Base-by-base conservation (phyloP, 805 yeast species). In the Suhomyces sp. region DNA sequence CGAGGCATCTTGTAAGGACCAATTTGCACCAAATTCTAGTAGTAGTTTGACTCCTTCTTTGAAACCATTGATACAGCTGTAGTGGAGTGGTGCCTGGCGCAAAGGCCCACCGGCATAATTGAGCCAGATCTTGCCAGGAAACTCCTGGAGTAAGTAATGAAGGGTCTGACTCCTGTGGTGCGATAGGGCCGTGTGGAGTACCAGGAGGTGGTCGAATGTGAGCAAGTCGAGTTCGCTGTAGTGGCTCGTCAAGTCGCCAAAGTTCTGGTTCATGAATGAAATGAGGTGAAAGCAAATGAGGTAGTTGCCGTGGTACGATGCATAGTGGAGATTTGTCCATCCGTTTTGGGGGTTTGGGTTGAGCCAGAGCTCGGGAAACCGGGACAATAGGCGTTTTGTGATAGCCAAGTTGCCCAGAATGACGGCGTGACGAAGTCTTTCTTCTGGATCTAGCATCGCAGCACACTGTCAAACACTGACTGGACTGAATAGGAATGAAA, bases 261-360 rank as follows among this genome's bases (percentile, higher is more conserved):
- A 46, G 15, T 62, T 63, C 17, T 64, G 60, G 27, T 70, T 22
- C 80, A 75, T 33, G 74, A 71, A 65, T 29, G 78, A 76, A 15
- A 85, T 74, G 46, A 86, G 68, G 57, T 73, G 75, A 29, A 76
- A 86, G 65, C 91, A 86, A 12, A 88, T 77, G 50, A 86, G 77
- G 59, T 84, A 85, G 54, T 85, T 78, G 43, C 96, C 94, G 60
- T 86, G 71, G 60, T 64, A 86, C 3, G 93, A 83, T 0, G 96
- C 91, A 66, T 89, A 88, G 65, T 89, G 97, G 45, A 89, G 71
- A 37, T 87, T 84, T 13, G 87, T 77, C 96, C 96, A 89, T 1
- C 97, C 97, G 20, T 67, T 25, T 33, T 63, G 27, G 4, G 90
- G 80, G 62, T 90, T 87, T 21, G 83, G 73, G 62, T 88, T 86